Conservation (phyloP, 2,329 filamentous ascomycete genomes). For the Aspergillus udagawae region DNA sequence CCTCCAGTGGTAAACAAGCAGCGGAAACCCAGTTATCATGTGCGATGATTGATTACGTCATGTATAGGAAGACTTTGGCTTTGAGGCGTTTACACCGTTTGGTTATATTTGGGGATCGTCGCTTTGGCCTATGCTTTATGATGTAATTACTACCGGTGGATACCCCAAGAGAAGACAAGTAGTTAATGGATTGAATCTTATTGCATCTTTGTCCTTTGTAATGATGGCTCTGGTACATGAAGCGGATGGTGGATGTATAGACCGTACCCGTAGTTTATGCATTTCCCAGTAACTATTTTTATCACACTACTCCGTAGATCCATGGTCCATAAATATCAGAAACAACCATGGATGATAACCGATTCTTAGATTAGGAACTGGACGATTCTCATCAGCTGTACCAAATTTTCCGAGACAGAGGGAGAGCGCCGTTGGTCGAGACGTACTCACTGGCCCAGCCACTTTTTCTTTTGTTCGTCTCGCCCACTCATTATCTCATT, state of each 20-base stretch:
- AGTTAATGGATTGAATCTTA: neutral
- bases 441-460: conserved; percentile 14
- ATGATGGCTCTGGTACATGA: neutral
- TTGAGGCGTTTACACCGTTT: neutral
- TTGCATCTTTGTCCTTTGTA: neutral
- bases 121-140: neutral
- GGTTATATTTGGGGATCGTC: neutral
- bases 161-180: conserved; percentile 11
- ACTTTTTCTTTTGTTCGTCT: conserved; percentile 11
- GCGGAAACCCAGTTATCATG: conserved; percentile 72
- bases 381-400: neutral
- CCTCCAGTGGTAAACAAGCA: conserved; percentile 83
- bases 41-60: conserved; percentile 36
- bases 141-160: conserved; percentile 5
- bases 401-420: neutral
- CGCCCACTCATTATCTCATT: neutral
- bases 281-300: neutral
- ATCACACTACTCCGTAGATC: neutral
- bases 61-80: neutral
- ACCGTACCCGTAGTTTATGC: too few relatives aligned
- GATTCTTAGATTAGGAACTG: neutral
- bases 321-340: neutral
- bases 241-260: too few relatives aligned
- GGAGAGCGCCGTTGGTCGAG: neutral
- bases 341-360: neutral